These are phyloP conservation scores for Backusella sp. DNA, from an alignment of 192 early-diverging fungal species.

Conservation along the genomic window DNA sequence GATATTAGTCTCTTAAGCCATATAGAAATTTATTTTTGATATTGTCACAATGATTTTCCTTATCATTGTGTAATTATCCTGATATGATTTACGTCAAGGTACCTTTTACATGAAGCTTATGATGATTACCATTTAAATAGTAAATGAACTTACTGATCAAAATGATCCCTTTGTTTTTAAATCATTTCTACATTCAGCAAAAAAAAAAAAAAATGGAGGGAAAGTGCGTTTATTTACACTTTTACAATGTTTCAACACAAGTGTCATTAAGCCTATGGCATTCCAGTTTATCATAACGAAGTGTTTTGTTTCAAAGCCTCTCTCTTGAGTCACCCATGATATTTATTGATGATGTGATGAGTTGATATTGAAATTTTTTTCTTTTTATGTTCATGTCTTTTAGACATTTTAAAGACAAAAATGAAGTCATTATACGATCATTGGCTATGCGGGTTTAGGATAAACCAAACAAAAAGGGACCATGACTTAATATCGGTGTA, in stretches of 20 bases:
- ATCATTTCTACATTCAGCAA: too few relatives aligned
- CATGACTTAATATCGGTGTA: not conserved
- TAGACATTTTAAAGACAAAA: not conserved
- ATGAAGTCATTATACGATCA: not conserved
- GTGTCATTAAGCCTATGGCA: not conserved
- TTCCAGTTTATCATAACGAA: not conserved
- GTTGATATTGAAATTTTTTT: not conserved
- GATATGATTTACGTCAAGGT: not conserved
- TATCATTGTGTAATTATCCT: not conserved
- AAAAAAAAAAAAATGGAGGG: not conserved
- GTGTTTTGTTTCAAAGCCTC: conserved; percentile 2
- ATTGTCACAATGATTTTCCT: not conserved
- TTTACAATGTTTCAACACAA: not conserved
- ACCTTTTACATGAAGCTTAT: not conserved
- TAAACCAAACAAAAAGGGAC: not conserved
- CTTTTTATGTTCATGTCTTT: not conserved
- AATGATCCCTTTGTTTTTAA: not conserved
- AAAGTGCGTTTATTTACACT: not conserved
- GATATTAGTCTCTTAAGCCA: not conserved
- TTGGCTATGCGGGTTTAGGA: not conserved
- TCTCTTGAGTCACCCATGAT: not conserved
- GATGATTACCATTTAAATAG: not conserved
- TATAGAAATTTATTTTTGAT: not conserved
- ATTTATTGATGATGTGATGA: not conserved
- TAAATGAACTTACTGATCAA: not conserved